These are phyloP conservation scores for Pseudozyma thailandica DNA, from an alignment of 1,284 basidiomycete species.

Conservation along the genomic window DNA sequence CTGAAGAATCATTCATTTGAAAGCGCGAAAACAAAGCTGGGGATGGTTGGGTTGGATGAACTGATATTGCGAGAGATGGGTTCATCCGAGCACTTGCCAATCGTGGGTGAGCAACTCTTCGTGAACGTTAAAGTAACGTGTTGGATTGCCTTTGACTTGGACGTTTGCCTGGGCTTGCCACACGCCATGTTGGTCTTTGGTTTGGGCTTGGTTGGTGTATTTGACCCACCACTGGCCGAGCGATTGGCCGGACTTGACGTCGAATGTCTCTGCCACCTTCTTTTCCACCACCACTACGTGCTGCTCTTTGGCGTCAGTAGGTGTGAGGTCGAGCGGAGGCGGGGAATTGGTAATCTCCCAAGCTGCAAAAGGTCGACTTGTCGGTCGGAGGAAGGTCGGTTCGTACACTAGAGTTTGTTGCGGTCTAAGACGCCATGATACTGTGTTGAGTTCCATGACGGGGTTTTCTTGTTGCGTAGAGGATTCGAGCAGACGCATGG, in stretches of 20 bases:
- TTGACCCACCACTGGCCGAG: constrained; percentile 81
- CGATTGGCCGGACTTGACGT: constrained; percentile 72
- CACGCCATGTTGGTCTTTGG: constrained; percentile 72
- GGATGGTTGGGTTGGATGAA: background rate
- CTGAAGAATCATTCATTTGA: no score
- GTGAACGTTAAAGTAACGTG: constrained; percentile 83
- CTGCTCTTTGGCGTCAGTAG: background rate
- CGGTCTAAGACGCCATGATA: constrained; percentile 74
- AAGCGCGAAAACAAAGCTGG: no score
- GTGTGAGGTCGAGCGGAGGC: constrained; percentile 17
- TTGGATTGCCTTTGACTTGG: constrained; percentile 45
- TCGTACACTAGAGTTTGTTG: constrained; percentile 79
- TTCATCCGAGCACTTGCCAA: constrained; percentile 59
- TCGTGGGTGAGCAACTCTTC: constrained; percentile 76
- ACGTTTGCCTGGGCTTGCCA: constrained; percentile 35
- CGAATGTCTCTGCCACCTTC: constrained; percentile 59
- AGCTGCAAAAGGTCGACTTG: constrained; percentile 79
- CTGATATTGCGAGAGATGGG: background rate
- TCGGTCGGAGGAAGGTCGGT: constrained; percentile 77
- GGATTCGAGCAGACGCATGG: constrained; percentile 63
- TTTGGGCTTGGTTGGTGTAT: constrained; percentile 75
- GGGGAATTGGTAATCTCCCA: constrained; percentile 70
- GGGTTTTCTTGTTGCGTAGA: background rate
- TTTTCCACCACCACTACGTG: constrained; percentile 2
- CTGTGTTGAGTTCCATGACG: constrained; percentile 72